These are phyloP conservation scores for Macrolepiota dolichaula DNA, from an alignment of 768 basidiomycete genomes.

Conservation along the genomic window DNA sequence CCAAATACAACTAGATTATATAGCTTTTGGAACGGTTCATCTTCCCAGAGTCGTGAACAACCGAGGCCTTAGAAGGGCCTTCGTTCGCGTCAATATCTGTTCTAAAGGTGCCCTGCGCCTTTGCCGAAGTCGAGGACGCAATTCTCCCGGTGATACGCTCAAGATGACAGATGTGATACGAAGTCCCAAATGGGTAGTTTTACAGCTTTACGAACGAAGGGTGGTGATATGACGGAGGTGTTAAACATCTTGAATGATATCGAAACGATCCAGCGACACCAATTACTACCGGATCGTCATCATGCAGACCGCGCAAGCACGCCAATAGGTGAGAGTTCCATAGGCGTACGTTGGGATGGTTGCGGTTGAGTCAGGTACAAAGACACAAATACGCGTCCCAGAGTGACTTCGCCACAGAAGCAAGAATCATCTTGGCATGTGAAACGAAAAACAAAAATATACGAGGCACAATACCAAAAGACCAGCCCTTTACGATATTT, in stretches of 20 bases:
- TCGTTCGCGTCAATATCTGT: background rate
- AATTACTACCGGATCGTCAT: background rate
- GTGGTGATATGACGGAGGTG: background rate
- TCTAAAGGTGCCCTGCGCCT: too few species aligned
- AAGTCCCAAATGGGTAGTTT: background rate
- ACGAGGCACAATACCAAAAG: too few species aligned
- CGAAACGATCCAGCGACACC: background rate
- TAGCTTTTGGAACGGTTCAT: background rate
- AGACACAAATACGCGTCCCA: too few species aligned
- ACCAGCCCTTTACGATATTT: too few species aligned
- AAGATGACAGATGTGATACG: conserved; percentile 1
- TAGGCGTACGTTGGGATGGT: too few species aligned
- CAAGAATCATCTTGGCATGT: too few species aligned
- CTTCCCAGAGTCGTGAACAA: background rate
- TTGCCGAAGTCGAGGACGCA: background rate
- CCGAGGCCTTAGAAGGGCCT: background rate
- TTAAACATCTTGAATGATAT: background rate
- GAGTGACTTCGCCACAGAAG: too few species aligned
- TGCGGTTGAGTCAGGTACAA: too few species aligned
- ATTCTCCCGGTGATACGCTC: conserved; percentile 5
- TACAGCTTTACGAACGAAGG: background rate
- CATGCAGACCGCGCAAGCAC: too few species aligned
- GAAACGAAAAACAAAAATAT: too few species aligned
- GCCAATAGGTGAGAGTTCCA: too few species aligned
- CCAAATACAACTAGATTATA: background rate